Evolutionary conservation across 106 monocot genomes (phyloP), one percentile per base, ranked within the genome.

Genomic region (Dendrobium nobile): DNA sequence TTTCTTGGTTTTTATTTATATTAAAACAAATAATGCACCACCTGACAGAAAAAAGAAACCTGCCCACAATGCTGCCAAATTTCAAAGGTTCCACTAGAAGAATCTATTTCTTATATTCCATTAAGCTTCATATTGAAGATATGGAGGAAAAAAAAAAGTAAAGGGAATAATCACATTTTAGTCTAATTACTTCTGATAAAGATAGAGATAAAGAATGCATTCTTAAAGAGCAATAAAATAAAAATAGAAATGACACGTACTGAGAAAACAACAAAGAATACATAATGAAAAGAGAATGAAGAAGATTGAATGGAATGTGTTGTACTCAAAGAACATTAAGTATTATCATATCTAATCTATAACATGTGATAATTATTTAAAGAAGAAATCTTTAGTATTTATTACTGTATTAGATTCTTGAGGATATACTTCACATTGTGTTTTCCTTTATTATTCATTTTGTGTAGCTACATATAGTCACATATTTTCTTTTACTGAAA

Each of bases 1-100:
- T 75, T 44, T 4, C 5, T 75, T 26, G 19, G 74, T 6, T 2
- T 15, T 75, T 75, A 43, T 75, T 43, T 75, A 75, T 75, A 75
- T 18, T 18, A 20, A n/a, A 44, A 16, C 10, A 37, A 72, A 72
- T 40, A 22, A 40, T 37, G 72, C 28, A 28, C 17, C 72, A 15
- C 1, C 13, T 72, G 72, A 40, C 2, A 75, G 19, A 17, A 44
- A 44, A 18, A 43, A 75, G 74, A 44, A 75, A 75, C 10, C 74
- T 27, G 72, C 33, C 6, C 72, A 72, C 16, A 72, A 40, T 72
- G 72, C 72, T 72, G 27, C 40, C 72, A 43, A 43, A n/a, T 75
- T 75, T 75, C 72, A 72, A 72, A 72, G 72, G 40, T 72, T 75
- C 74, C 74, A 75, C 15, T 22, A n/a, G 43, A 75, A 75, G 74